These are phyloP conservation scores for Paralagenidium karlingii DNA, from an alignment of 352 stramenopile species.

Conservation along the genomic window DNA sequence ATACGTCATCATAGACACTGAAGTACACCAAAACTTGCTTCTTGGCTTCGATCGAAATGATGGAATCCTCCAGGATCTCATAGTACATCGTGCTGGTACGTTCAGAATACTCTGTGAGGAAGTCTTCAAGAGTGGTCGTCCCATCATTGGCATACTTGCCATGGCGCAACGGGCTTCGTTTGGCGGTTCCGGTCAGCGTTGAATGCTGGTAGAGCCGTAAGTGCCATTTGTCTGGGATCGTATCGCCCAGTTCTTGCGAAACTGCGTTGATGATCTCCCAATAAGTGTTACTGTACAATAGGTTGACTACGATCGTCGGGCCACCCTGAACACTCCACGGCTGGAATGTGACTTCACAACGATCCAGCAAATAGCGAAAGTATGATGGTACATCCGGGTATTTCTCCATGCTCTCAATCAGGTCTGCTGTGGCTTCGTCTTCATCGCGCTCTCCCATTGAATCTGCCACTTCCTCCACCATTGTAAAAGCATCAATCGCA, in stretches of 20 bases:
- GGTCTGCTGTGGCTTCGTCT: slow-evolving; percentile 1
- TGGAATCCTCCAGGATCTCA: slow-evolving; percentile 52
- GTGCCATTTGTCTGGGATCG: slow-evolving; percentile 27
- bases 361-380: slow-evolving; percentile 75
- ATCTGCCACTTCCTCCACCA: slow-evolving; percentile 9
- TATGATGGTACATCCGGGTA: slow-evolving; percentile 68
- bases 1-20: slow-evolving; percentile 65
- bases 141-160: slow-evolving; percentile 37
- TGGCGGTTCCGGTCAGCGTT: slow-evolving; percentile 37
- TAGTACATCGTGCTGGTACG: slow-evolving; percentile 59
- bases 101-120: slow-evolving; percentile 62
- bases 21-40: slow-evolving; percentile 64
- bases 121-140: slow-evolving; percentile 50
- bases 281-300: slow-evolving; percentile 64
- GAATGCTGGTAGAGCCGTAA: slow-evolving; percentile 79
- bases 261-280: slow-evolving; percentile 60
- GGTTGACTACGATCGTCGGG: slow-evolving; percentile 21
- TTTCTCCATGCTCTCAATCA: slow-evolving; percentile 9
- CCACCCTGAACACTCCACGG: slow-evolving; percentile 15
- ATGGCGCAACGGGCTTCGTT: slow-evolving; percentile 58
- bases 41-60: slow-evolving; percentile 80
- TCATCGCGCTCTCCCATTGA: slow-evolving; percentile 10
- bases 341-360: slow-evolving; percentile 60
- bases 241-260: slow-evolving; percentile 14
- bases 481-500: slow-evolving; percentile 8